Conservation (phyloP, 2,329 filamentous ascomycete species). For the Metarhizium robertsii region DNA sequence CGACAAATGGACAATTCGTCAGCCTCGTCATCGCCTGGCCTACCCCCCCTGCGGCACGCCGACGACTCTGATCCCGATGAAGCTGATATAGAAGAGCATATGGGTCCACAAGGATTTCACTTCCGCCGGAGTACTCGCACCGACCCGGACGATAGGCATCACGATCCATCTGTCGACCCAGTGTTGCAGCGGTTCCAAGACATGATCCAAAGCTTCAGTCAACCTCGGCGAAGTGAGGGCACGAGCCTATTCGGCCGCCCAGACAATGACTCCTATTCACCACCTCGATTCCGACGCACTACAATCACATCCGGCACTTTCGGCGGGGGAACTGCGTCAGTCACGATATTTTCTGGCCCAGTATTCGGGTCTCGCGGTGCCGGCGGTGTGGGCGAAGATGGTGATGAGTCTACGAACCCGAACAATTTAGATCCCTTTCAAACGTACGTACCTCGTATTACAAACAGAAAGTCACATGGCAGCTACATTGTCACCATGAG, state of each 20-base stretch:
- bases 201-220: conserved; percentile 31
- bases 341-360: conserved; percentile 37
- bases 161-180: conserved; percentile 25
- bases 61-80: conserved; percentile 49
- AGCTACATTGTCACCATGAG: not conserved
- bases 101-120: conserved; percentile 33
- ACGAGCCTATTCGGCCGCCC: not conserved
- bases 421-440: conserved; percentile 33
- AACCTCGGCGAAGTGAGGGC: conserved; percentile 1
- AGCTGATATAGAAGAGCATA: conserved; percentile 46
- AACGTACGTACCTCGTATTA: conserved; percentile 28
- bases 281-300: conserved; percentile 25
- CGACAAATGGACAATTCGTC: conserved; percentile 29
- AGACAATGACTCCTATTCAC: not conserved
- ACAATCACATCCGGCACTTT: conserved; percentile 27
- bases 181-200: conserved; percentile 33
- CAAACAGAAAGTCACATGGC: not conserved
- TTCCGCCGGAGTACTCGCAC: conserved; percentile 26
- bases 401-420: conserved; percentile 9
- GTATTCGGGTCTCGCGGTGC: conserved; percentile 10
- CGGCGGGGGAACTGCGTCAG: conserved; percentile 33
- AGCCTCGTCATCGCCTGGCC: conserved; percentile 20
- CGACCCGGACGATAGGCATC: conserved; percentile 16
- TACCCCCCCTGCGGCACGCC: conserved; percentile 18
- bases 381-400: not conserved